Conservation (phyloP, 2,329 filamentous ascomycete genomes). For the Verticillium nubilum region DNA sequence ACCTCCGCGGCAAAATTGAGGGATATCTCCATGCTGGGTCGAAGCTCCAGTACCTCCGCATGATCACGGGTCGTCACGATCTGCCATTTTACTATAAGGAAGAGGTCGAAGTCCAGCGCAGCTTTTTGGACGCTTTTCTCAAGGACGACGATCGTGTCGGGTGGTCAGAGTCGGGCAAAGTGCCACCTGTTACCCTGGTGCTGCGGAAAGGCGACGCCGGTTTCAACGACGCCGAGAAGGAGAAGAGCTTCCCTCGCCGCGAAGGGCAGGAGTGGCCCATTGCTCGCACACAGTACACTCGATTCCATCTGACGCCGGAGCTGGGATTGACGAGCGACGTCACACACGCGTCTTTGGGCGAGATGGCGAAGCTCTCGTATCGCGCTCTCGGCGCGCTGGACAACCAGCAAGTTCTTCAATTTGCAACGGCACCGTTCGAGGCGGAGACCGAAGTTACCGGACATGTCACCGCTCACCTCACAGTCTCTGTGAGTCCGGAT, state of each 20-base stretch:
- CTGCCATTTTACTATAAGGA: slow-evolving; percentile 68
- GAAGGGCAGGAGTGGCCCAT: slow-evolving; percentile 63
- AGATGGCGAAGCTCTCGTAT: slow-evolving; percentile 44
- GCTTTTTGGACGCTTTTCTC: slow-evolving; percentile 66
- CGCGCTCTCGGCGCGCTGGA: slow-evolving; percentile 53
- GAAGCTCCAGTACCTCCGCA: slow-evolving; percentile 61
- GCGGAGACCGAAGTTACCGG: slow-evolving; percentile 65
- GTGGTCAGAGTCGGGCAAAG: slow-evolving; percentile 53
- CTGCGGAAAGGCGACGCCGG: slow-evolving; percentile 63
- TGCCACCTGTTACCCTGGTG: slow-evolving; percentile 54
- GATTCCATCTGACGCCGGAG: slow-evolving; percentile 51
- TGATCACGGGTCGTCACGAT: slow-evolving; percentile 66
- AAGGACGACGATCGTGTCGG: slow-evolving; percentile 59
- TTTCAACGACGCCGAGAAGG: slow-evolving; percentile 57
- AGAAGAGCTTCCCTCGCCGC: slow-evolving; percentile 49
- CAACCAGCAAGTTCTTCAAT: slow-evolving; percentile 48
- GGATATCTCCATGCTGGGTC: slow-evolving; percentile 61
- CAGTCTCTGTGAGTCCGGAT: slow-evolving; percentile 56
- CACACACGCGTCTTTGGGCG: slow-evolving; percentile 9
- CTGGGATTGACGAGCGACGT: slow-evolving; percentile 29
- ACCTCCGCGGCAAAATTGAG: slow-evolving; percentile 63
- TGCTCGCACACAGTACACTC: slow-evolving; percentile 57
- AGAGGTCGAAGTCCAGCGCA: slow-evolving; percentile 61
- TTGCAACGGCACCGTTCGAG: slow-evolving; percentile 52
- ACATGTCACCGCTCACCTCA: slow-evolving; percentile 58